Evolutionary conservation across 331 rosid species (phyloP), one percentile per base, ranked within the genome.

Genomic region (Dryas integrifolia): DNA sequence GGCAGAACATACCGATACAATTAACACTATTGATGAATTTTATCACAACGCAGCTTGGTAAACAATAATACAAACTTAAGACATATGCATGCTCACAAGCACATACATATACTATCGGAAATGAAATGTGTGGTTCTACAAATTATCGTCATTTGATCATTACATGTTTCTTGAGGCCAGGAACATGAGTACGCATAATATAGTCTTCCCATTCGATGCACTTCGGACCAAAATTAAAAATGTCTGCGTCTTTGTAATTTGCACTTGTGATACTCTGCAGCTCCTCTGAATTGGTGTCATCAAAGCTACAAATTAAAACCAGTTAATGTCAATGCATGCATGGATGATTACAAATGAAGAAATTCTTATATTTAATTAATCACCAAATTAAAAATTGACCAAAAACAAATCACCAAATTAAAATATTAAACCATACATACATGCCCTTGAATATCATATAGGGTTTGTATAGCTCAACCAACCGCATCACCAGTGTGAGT

Each of bases 381-480:
- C 18, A 59, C 5, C 44, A 5, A 59, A 35, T 44, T 44, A 44
- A 41, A 5, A 63, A 4, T 43, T 40, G 5, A 53, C 12, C 12
- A 15, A 21, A 44, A 11, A 5, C 0, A 38, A 21, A 21, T 18
- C 7, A 65, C 10, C 4, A 1, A 41, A n/a, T 13, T 39, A 40
- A 1, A 15, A 4, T 4, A 16, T 10, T 1, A 24, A 11, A 0
- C 7, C 2, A 18, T 55, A 77, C 98, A 61, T 81, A 90, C 98
- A 87, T 49, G 70, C 93, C 93, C 65, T 79, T 85, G 86, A 90
- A 92, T 73, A 92, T 79, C 73, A 88, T 30, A 70, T 92, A 92
- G 45, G 98, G 96, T 62, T 45, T 79, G 82, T 88, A 90, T 60
- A 92, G 89, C 4, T 90, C 90, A 16, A 72, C 82, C 81, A 92